These are phyloP conservation scores for Rhododendron williamsianum DNA, from an alignment of 148 eudicot species.

Conservation along the genomic window DNA sequence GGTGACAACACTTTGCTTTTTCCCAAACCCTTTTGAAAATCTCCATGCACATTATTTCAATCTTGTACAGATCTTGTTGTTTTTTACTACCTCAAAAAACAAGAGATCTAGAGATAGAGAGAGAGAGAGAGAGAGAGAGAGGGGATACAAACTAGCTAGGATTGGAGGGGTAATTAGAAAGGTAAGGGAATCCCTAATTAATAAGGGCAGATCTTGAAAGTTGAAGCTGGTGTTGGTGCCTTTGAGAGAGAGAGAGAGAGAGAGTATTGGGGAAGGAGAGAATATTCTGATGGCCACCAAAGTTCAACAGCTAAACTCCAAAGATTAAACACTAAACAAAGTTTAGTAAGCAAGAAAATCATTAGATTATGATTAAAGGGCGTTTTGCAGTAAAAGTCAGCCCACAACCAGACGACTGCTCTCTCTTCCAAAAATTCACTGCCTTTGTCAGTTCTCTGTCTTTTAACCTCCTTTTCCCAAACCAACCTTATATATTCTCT, in stretches of 20 bases:
- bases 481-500: neutral
- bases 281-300: constrained; percentile 60
- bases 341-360: constrained; percentile 42
- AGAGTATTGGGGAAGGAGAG: constrained; percentile 45
- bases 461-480: constrained; percentile 14
- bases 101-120: constrained; percentile 23
- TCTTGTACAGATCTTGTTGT: constrained; percentile 3
- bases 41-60: constrained; percentile 14
- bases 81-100: constrained; percentile 11
- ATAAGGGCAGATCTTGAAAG: constrained; percentile 49
- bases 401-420: constrained; percentile 63
- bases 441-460: constrained; percentile 56
- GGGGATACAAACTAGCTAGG: neutral
- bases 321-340: constrained; percentile 48
- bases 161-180: neutral
- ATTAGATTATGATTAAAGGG: constrained; percentile 75
- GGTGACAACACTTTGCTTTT: constrained; percentile 72
- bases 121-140: neutral
- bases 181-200: neutral
- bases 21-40: constrained; percentile 45
- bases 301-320: constrained; percentile 76
- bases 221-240: constrained; percentile 21
- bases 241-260: constrained; percentile 8
- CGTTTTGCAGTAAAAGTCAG: constrained; percentile 62
- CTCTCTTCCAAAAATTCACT: constrained; percentile 78